phyloP scores from a whole-genome alignment of 495 filamentous ascomycete species.

The Penicillium soppii region DNA sequence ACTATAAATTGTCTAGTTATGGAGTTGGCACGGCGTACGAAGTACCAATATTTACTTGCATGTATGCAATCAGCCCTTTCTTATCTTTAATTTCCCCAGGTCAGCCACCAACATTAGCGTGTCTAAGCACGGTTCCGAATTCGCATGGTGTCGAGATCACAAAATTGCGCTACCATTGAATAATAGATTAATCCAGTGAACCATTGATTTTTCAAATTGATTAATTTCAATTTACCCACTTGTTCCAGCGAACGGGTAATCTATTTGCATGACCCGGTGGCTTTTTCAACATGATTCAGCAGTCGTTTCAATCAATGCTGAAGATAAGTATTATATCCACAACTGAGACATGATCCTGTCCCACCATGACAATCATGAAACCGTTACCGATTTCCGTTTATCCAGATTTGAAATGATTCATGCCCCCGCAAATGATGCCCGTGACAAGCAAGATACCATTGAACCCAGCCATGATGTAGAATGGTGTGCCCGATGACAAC shows the following conservation, averaged over 20 bases:
- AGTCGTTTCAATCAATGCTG: not conserved
- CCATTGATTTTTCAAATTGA: conserved; percentile 2
- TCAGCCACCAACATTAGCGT: no score
- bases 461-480: conserved; percentile 88
- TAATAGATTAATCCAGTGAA: conserved; percentile 5
- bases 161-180: not conserved
- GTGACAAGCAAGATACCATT: conserved; percentile 69
- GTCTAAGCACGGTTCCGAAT: not conserved
- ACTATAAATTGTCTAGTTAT: not conserved
- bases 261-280: not conserved
- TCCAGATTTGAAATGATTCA: conserved; percentile 23
- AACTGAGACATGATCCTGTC: not conserved
- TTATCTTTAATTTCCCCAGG: conserved; percentile 3
- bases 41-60: not conserved
- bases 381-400: conserved; percentile 3
- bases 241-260: not conserved
- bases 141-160: not conserved
- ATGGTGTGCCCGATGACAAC: conserved; percentile 69
- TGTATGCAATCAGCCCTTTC: not conserved
- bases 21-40: not conserved
- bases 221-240: not conserved
- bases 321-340: not conserved
- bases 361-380: not conserved
- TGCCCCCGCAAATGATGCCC: conserved; percentile 43
- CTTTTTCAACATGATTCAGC: not conserved